Conservation (phyloP, 2,329 filamentous ascomycete species). For the Juglanconis juglandina region DNA sequence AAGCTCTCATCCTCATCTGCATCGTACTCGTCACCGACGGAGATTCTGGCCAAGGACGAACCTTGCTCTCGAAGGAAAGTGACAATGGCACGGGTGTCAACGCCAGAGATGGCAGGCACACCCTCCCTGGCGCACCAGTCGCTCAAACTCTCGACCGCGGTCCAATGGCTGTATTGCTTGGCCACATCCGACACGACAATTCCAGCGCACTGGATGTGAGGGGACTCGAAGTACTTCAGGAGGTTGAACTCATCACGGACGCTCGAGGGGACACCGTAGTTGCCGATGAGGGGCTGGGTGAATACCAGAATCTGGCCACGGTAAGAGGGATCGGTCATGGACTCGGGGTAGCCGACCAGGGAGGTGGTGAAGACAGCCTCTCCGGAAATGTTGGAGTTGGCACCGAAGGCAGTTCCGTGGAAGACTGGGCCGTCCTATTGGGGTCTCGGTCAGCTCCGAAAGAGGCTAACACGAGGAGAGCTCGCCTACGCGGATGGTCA, state of each 20-base stretch:
- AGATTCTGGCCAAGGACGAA: conserved; percentile 91
- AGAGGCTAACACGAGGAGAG: not conserved
- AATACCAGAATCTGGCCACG: conserved; percentile 96
- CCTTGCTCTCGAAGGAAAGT: conserved; percentile 94
- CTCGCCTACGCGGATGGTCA: conserved; percentile 75
- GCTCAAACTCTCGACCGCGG: conserved; percentile 87
- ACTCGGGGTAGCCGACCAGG: conserved; percentile 96
- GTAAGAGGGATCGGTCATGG: conserved; percentile 83
- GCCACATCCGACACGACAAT: conserved; percentile 95
- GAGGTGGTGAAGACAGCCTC: conserved; percentile 99
- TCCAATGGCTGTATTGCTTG: conserved; percentile 96
- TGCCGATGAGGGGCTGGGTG: conserved; percentile 95
- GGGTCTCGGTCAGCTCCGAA: conserved; percentile 5
- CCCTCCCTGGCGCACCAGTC: conserved; percentile 97
- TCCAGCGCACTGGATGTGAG: conserved; percentile 93
- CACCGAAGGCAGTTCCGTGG: conserved; percentile 93
- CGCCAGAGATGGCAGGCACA: conserved; percentile 91
- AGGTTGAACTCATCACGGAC: conserved; percentile 84
- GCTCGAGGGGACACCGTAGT: conserved; percentile 92
- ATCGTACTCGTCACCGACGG: conserved; percentile 95
- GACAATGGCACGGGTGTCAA: conserved; percentile 95
- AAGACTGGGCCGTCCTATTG: conserved; percentile 86
- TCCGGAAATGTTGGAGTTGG: conserved; percentile 92
- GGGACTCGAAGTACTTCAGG: conserved; percentile 96
- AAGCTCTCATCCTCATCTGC: conserved; percentile 97